Conservation (phyloP, 176 grass and related monocot genomes). For the Lolium perenne region DNA sequence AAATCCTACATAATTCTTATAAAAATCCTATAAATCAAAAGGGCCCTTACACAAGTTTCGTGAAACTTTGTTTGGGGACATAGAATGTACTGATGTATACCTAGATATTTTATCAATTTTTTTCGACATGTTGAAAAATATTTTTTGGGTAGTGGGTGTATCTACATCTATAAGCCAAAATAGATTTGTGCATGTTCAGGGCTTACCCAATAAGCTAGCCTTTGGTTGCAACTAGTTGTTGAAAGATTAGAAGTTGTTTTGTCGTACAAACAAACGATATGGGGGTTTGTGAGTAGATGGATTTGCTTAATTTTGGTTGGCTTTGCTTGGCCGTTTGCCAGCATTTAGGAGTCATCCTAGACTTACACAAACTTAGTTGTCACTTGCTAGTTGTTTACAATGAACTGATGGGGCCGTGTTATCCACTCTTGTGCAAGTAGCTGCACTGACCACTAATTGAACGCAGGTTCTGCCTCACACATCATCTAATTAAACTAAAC, state of each 20-base stretch:
- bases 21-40: no score
- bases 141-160: no score
- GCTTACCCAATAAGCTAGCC: no score
- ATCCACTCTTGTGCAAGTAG: constrained; percentile 31
- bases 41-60: no score
- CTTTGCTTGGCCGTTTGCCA: background rate
- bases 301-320: background rate
- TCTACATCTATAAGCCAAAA: no score
- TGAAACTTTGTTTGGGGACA: no score
- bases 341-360: constrained; percentile 13
- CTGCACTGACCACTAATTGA: background rate
- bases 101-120: no score
- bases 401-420: constrained; percentile 23
- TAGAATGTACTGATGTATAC: no score
- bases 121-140: no score
- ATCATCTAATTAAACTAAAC: constrained; percentile 5
- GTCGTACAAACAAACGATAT: background rate
- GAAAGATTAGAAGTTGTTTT: background rate
- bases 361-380: constrained; percentile 27
- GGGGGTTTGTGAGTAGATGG: background rate
- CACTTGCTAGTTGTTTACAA: background rate
- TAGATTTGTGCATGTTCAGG: no score
- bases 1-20: no score
- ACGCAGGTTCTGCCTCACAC: background rate
- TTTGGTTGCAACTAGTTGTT: background rate